Evolutionary conservation across 306 rosid species (phyloP).

Genomic region (Arachis hypogaea): DNA sequence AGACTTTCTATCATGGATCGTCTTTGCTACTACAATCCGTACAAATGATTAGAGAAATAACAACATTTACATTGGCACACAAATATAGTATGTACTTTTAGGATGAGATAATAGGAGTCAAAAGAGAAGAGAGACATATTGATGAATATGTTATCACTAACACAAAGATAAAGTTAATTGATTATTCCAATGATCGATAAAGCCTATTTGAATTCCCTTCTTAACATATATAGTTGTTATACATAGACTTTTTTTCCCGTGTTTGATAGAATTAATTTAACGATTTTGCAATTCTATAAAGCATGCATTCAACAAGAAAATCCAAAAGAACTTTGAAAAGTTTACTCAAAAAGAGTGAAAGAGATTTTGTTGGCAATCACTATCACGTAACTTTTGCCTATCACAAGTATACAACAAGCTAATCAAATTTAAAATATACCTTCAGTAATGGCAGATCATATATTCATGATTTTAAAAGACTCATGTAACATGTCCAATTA

Average conservation of each 20-base stretch:
- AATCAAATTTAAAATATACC: not conserved
- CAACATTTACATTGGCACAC: slow-evolving; percentile 28
- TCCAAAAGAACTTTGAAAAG: slow-evolving; percentile 47
- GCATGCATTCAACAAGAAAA: slow-evolving; percentile 36
- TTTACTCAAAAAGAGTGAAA: slow-evolving; percentile 45
- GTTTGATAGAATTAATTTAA: slow-evolving; percentile 33
- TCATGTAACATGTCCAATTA: too few relatives aligned
- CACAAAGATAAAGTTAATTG: slow-evolving; percentile 47
- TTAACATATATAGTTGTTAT: slow-evolving; percentile 36
- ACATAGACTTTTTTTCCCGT: slow-evolving; percentile 35
- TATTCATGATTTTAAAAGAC: not conserved
- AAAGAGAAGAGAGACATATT: slow-evolving; percentile 65
- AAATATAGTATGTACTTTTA: slow-evolving; percentile 28
- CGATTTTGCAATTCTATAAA: slow-evolving; percentile 41
- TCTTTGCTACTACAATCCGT: slow-evolving; percentile 23
- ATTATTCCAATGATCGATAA: slow-evolving; percentile 54
- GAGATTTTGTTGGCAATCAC: slow-evolving; percentile 50
- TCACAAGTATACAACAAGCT: slow-evolving; percentile 13
- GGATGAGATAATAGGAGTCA: slow-evolving; percentile 51
- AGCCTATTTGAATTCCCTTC: slow-evolving; percentile 47
- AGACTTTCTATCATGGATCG: slow-evolving; percentile 38
- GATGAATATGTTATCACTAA: slow-evolving; percentile 59
- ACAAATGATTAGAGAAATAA: slow-evolving; percentile 42
- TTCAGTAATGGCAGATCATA: not conserved
- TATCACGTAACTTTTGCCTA: slow-evolving; percentile 37